Conservation (phyloP, 73 alveolate genomes). For the Urostyla sp. region DNA sequence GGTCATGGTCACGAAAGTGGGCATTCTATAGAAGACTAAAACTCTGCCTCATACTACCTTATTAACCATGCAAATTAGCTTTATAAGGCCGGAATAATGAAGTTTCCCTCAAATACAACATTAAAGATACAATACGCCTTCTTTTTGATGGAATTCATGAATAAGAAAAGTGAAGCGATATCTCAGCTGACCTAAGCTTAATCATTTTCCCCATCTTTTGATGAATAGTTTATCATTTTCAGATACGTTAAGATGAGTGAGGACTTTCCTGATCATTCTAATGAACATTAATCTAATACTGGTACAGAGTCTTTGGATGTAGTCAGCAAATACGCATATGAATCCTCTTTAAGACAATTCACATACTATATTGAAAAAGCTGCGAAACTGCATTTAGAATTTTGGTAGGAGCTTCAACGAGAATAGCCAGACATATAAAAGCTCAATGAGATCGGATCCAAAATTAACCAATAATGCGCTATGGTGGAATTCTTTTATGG, state of each 20-base stretch:
- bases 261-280: conserved; percentile 26
- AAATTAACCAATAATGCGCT: conserved; percentile 76
- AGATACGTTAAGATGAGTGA: conserved; percentile 71
- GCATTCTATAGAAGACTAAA: too few species aligned
- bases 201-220: conserved; percentile 85
- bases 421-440: conserved; percentile 88
- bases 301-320: conserved; percentile 80
- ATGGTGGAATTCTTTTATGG: conserved; percentile 78
- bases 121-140: conserved; percentile 86
- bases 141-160: conserved; percentile 88
- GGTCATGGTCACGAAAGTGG: not conserved
- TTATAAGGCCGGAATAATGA: conserved; percentile 83
- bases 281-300: conserved; percentile 73
- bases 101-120: conserved; percentile 88
- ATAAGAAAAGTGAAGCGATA: conserved; percentile 84
- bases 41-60: too few species aligned
- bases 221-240: conserved; percentile 88
- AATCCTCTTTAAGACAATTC: conserved; percentile 74
- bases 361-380: conserved; percentile 76
- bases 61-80: conserved; percentile 46
- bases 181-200: conserved; percentile 75
- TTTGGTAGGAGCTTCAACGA: conserved; percentile 86
- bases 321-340: conserved; percentile 80
- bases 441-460: conserved; percentile 85
- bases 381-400: conserved; percentile 81